Percentiles rank a stretch among this genome's conserved stretches.
These are phyloP conservation scores for Plasmodium billcollinsi DNA, from an alignment of 169 alveolate genomes.

Conservation along the genomic window DNA sequence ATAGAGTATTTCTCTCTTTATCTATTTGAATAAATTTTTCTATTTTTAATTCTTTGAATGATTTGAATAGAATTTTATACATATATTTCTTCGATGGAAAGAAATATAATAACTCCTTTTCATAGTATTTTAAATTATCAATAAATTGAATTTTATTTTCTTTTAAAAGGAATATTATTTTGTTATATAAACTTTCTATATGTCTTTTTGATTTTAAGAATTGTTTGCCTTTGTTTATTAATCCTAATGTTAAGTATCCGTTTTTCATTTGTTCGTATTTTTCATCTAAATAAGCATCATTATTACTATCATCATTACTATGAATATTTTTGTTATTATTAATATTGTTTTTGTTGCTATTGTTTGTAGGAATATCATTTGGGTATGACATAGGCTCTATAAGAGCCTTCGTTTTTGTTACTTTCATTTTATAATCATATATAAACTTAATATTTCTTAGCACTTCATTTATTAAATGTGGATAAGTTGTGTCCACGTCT, in stretches of 20 bases:
- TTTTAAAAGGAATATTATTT: constrained; percentile 16
- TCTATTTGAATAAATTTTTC: constrained; percentile 25
- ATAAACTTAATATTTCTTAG: constrained; percentile 21
- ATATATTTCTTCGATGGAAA: constrained; percentile 56
- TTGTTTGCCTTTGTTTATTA: constrained; percentile 35
- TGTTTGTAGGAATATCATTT: too few species aligned
- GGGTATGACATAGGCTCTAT: too few species aligned
- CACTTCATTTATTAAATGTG: constrained; percentile 19
- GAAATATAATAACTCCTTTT: constrained; percentile 44
- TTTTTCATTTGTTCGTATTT: not conserved
- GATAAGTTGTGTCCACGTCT: not conserved
- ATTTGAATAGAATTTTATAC: constrained; percentile 10
- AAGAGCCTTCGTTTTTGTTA: not conserved
- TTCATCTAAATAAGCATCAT: not conserved
- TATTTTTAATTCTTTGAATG: constrained; percentile 35
- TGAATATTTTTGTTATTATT: not conserved
- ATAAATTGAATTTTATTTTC: constrained; percentile 5
- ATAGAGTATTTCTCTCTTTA: not conserved
- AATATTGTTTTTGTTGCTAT: not conserved
- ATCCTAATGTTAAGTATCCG: constrained; percentile 9
- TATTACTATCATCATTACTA: not conserved
- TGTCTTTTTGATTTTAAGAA: constrained; percentile 34
- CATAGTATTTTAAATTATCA: constrained; percentile 24
- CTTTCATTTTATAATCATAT: constrained; percentile 11
- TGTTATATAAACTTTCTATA: constrained; percentile 18